Evolutionary conservation across 345 rosid genomes (phyloP), one percentile per base, ranked within the genome.

Genomic region (Draba incana): DNA sequence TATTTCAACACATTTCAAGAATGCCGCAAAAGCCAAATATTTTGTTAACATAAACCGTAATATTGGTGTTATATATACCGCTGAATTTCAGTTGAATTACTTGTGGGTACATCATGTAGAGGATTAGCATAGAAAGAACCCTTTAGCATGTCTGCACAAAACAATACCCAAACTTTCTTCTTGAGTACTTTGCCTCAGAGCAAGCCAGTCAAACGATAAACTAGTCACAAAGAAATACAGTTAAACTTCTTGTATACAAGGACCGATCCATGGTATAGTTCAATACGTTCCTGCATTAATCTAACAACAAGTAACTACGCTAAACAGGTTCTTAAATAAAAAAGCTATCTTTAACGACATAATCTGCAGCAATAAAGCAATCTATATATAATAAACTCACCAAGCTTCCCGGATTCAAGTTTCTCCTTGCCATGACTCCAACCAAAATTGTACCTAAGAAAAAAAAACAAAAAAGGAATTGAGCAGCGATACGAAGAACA

Each of bases 351-450:
- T 30, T 31, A 55, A 11, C 64, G 33, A 62, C 41, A 14, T 47
- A 14, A 11, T 46, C 12, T 20, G 5, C 35, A 33, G 44, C 11
- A 47, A 13, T 71, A 55, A 63, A 72, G 28, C 28, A 66, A 55
- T 61, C 14, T 59, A 37, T 25, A 33, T 33, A 33, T 35, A 35
- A 45, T 31, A 58, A 55, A 20, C 72, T 70, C 83, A 90, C 98
- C 98, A 65, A 80, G 86, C 78, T 83, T 93, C 72, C 96, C 98
- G 24, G 97, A 88, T 86, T 93, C 96, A 74, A 93, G 92, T 73
- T 82, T 82, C 81, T 93, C 98, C 70, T 90, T 88, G 51, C 96
- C 97, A 84, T 90, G 98, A 75, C 97, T 93, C 97, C 97, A 93
- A 62, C 98, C 98, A 54, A 85, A 88, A 76, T 85, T 90, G 66